A percentile compares a stretch with the other conserved stretches of the same genome.
Evolutionary conservation across 805 yeast species (phyloP).

Genomic region (Lipomyces sp.): DNA sequence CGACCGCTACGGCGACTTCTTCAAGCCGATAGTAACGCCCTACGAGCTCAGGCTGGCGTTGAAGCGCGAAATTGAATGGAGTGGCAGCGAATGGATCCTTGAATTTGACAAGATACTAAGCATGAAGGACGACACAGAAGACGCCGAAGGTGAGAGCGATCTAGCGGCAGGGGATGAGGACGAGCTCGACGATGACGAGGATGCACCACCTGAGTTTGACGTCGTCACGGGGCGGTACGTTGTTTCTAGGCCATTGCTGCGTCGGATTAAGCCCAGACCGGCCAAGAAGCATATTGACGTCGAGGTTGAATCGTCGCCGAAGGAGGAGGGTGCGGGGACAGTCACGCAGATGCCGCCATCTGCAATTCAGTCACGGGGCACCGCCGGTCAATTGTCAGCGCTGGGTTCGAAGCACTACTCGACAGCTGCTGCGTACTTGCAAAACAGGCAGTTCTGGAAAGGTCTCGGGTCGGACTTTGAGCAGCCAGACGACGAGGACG

Average conservation of each 20-base stretch:
- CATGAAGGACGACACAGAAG: conserved; percentile 18
- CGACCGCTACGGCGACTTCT: conserved; percentile 74
- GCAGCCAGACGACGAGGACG: conserved; percentile 41
- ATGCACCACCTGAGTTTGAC: conserved; percentile 65
- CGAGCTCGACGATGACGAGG: conserved; percentile 50
- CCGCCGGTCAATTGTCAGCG: conserved; percentile 58
- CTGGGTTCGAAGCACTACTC: conserved; percentile 66
- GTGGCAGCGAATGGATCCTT: conserved; percentile 83
- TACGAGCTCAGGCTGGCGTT: conserved; percentile 84
- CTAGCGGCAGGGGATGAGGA: conserved; percentile 29
- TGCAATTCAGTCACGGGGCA: conserved; percentile 29
- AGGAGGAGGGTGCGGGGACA: conserved; percentile 27
- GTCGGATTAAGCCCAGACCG: conserved; percentile 39
- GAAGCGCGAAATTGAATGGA: conserved; percentile 72
- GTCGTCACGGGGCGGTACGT: conserved; percentile 80
- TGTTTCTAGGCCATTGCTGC: conserved; percentile 63
- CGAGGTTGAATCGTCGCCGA: conserved; percentile 42
- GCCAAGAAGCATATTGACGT: conserved; percentile 61
- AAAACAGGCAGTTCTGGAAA: conserved; percentile 67
- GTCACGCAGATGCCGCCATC: conserved; percentile 11
- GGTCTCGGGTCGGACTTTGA: conserved; percentile 86
- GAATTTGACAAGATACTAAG: conserved; percentile 63
- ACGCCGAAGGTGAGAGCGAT: conserved; percentile 30
- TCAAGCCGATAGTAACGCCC: conserved; percentile 90
- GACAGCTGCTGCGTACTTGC: conserved; percentile 77